These are phyloP conservation scores for Psilocybe sp. DNA, from an alignment of 768 basidiomycete genomes.

Conservation along the genomic window DNA sequence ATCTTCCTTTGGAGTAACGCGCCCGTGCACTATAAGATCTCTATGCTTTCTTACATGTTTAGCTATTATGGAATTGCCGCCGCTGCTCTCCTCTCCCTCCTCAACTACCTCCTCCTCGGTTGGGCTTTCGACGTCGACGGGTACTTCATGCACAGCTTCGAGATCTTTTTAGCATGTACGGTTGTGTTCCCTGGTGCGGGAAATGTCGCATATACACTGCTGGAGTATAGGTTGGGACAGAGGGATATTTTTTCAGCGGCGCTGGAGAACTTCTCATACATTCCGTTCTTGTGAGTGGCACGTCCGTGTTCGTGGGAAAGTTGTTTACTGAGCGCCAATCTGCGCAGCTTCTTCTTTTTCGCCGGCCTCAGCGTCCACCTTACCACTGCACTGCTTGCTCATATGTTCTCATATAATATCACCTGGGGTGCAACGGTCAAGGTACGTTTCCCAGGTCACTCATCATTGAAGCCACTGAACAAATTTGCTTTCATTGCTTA, in stretches of 20 bases:
- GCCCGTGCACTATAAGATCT: constrained; percentile 81
- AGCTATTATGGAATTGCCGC: constrained; percentile 65
- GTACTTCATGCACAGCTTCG: constrained; percentile 69
- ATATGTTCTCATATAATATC: constrained; percentile 75
- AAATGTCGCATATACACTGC: constrained; percentile 64
- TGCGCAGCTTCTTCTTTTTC: constrained; percentile 73
- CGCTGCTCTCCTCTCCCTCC: constrained; percentile 54
- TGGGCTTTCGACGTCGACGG: constrained; percentile 61
- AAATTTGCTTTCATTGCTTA: not conserved
- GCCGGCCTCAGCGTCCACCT: constrained; percentile 74
- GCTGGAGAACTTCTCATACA: constrained; percentile 60
- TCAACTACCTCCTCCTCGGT: constrained; percentile 73
- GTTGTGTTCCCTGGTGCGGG: constrained; percentile 70
- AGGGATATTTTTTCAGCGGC: constrained; percentile 46
- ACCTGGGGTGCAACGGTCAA: constrained; percentile 79
- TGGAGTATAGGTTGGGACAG: constrained; percentile 66
- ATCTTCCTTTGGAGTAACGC: constrained; percentile 74
- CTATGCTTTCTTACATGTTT: constrained; percentile 73
- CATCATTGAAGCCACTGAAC: not conserved
- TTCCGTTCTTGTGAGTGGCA: constrained; percentile 70
- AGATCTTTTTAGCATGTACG: constrained; percentile 72
- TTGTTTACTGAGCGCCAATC: not conserved
- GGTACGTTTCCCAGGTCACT: constrained; percentile 18
- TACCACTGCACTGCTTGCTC: constrained; percentile 59
- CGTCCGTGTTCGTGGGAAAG: not conserved